phyloP scores from a whole-genome alignment of 192 early-diverging fungal species.

The Geosiphon pyriformis region DNA sequence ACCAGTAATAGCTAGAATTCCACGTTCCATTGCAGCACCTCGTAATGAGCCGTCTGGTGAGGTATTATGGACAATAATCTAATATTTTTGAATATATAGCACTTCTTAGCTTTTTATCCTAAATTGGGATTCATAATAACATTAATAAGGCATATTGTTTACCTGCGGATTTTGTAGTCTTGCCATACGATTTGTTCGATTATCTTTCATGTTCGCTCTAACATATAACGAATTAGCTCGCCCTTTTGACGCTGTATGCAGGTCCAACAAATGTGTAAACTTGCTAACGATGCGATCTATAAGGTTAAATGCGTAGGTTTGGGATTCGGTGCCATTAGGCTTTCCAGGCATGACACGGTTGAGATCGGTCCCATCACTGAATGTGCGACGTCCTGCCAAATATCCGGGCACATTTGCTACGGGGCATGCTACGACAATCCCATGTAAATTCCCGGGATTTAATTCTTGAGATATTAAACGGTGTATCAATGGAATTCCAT shows the following conservation, averaged over 20 bases:
- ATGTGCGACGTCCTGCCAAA: conserved; percentile 70
- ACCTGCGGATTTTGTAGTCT: conserved; percentile 83
- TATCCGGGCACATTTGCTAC: conserved; percentile 85
- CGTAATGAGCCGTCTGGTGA: conserved; percentile 71
- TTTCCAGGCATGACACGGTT: conserved; percentile 85
- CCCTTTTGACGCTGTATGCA: conserved; percentile 84
- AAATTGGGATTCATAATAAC: conserved; percentile 18
- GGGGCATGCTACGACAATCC: conserved; percentile 86
- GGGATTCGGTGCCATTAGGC: conserved; percentile 66
- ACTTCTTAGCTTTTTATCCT: not conserved
- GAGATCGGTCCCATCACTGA: conserved; percentile 81
- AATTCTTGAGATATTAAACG: conserved; percentile 73
- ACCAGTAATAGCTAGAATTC: conserved; percentile 75
- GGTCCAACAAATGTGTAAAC: conserved; percentile 81
- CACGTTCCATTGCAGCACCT: conserved; percentile 66
- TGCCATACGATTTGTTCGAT: conserved; percentile 64
- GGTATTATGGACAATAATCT: conserved; percentile 70
- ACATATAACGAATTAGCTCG: conserved; percentile 87
- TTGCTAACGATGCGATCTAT: conserved; percentile 73
- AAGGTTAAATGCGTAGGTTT: conserved; percentile 78
- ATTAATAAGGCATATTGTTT: conserved; percentile 46
- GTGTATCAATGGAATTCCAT: conserved; percentile 88
- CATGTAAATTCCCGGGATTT: conserved; percentile 62
- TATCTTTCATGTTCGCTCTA: conserved; percentile 77
- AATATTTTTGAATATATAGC: not conserved